Evolutionary conservation across 208 protist species (phyloP).

Genomic region (Leishmania aethiopica): DNA sequence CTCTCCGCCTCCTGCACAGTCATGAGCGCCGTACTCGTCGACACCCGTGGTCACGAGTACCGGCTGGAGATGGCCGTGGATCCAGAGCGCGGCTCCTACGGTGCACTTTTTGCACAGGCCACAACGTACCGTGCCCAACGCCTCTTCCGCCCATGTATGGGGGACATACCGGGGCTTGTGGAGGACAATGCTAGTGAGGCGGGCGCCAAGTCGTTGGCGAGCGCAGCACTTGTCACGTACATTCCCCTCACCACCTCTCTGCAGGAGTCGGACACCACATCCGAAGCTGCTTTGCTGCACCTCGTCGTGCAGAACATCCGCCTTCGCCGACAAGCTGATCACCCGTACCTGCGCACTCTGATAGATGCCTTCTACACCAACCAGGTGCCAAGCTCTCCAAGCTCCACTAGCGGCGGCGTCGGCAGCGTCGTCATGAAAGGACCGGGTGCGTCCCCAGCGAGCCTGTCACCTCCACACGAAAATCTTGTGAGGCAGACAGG

Average conservation of each 20-base stretch:
- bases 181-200: not conserved
- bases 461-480: not conserved
- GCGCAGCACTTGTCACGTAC: constrained; percentile 22
- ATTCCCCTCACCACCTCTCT: constrained; percentile 27
- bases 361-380: constrained; percentile 31
- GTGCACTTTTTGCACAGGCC: constrained; percentile 13
- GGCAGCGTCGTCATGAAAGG: not conserved
- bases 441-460: not conserved
- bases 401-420: not conserved
- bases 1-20: not conserved
- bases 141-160: not conserved
- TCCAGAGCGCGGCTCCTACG: constrained; percentile 19
- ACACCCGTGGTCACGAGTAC: constrained; percentile 17
- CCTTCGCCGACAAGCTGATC: constrained; percentile 23
- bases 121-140: constrained; percentile 13
- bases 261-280: constrained; percentile 3
- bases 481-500: not conserved
- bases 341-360: constrained; percentile 25
- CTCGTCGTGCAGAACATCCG: constrained; percentile 13
- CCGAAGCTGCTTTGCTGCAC: constrained; percentile 6
- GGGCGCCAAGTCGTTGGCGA: not conserved
- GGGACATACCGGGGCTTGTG: not conserved
- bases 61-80: constrained; percentile 3
- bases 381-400: not conserved
- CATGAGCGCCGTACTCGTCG: constrained; percentile 18